phyloP scores from a whole-genome alignment of 257 asterid genomes.

The Perilla frutescens region DNA sequence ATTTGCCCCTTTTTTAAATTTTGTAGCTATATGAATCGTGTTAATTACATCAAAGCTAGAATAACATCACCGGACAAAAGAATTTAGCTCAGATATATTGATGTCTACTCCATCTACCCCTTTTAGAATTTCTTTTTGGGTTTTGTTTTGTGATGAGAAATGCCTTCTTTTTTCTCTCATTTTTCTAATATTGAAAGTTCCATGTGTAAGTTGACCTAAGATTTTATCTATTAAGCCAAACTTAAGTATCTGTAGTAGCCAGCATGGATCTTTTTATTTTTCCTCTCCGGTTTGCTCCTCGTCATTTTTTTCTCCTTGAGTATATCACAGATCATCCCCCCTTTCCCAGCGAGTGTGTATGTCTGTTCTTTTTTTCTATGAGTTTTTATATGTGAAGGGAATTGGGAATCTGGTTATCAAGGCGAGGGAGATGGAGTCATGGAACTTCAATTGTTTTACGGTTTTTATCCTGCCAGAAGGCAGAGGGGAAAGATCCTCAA shows the following conservation, averaged over 20 bases:
- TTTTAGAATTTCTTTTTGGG: background rate
- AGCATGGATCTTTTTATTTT: background rate
- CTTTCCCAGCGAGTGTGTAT: background rate
- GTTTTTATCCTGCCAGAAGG: background rate
- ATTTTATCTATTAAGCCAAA: background rate
- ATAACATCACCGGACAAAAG: background rate
- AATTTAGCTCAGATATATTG: background rate
- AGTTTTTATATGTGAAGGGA: background rate
- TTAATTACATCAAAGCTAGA: background rate
- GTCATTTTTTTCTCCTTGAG: too few species aligned
- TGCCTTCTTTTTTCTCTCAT: background rate
- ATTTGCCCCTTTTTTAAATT: background rate
- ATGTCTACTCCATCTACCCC: background rate
- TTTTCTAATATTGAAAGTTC: slow-evolving; percentile 1
- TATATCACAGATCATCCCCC: background rate
- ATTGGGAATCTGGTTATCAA: slow-evolving; percentile 5
- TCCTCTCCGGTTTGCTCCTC: background rate
- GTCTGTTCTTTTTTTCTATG: background rate
- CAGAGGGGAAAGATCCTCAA: background rate
- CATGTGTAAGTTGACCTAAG: background rate
- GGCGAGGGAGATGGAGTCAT: background rate
- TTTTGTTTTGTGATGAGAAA: slow-evolving; percentile 22
- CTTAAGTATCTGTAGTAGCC: background rate
- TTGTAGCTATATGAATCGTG: background rate
- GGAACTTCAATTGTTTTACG: background rate